Evolutionary conservation across 2,329 filamentous ascomycete genomes (phyloP), one percentile per base, ranked within the genome.

Genomic region (Ilyonectria sp.): DNA sequence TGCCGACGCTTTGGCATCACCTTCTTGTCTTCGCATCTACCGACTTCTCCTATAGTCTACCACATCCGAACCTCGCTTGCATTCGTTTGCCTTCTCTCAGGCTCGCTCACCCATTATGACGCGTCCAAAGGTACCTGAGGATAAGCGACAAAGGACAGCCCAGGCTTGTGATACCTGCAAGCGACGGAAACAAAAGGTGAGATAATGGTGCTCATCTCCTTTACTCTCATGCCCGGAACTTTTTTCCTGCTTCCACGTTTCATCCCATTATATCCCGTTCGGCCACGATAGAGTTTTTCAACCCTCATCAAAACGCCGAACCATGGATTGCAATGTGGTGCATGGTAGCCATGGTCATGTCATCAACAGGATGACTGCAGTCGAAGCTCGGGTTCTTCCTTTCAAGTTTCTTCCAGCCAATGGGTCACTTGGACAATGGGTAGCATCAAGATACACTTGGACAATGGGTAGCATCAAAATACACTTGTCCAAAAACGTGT

Each of bases 151-250:
- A 79, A 86, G 90, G 73, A 91, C 86, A 58, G 87, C 87, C 29
- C 86, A 89, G 72, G 90, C 90, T 46, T 92, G 90, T 77, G 87
- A 90, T 70, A 87, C 83, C 69, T 92, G 90, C 81, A 91, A 90
- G 79, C 84, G 86, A 67, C 86, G 90, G 69, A 92, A 92, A 78
- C 90, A 92, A 80, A 92, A 91, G 84, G 90, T 90, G 76, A 83
- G 86, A 50, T 17, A 26, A 6, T 17, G 44, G 43, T 35, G 4
- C 23, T 13, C 4, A 50, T 40, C 23, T 17, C 26, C 10, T 44
- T 19, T 17, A 31, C n/a, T 13, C n/a, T 29, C 4, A 33, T 17
- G 23, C 17, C 26, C n/a, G 10, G 31, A 3, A 37, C 15, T 23
- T 17, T 17, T 15, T 13, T 40, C 6, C 37, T 15, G 13, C 15